Evolutionary conservation across 306 rosid species (phyloP).

Genomic region (Morella rubra): DNA sequence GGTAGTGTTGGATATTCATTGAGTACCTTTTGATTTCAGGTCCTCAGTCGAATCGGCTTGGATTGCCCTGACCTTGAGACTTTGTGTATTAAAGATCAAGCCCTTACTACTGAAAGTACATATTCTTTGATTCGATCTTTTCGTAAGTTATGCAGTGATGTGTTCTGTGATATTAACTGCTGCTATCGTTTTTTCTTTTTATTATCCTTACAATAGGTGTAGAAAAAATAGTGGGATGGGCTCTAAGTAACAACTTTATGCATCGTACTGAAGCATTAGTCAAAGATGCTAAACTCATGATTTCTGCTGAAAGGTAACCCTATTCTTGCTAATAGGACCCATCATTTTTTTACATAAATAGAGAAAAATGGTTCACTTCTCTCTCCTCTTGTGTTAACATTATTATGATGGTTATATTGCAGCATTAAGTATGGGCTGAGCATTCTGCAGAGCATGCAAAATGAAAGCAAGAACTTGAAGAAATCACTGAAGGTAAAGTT

Average conservation of each 20-base stretch:
- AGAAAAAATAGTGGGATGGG: slow-evolving; percentile 88
- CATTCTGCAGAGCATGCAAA: slow-evolving; percentile 72
- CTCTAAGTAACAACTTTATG: slow-evolving; percentile 74
- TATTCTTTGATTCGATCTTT: slow-evolving; percentile 7
- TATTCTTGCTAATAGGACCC: slow-evolving; percentile 15
- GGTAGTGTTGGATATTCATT: slow-evolving; percentile 16
- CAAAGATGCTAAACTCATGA: slow-evolving; percentile 55
- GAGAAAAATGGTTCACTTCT: slow-evolving; percentile 5
- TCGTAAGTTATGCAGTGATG: neutral
- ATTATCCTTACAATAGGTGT: slow-evolving; percentile 46
- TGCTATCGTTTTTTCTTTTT: neutral
- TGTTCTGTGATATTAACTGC: slow-evolving; percentile 23
- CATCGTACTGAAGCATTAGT: slow-evolving; percentile 48
- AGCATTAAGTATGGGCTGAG: slow-evolving; percentile 72
- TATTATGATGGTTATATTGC: slow-evolving; percentile 35
- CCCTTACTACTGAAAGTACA: slow-evolving; percentile 74
- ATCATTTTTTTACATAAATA: neutral
- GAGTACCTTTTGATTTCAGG: slow-evolving; percentile 56
- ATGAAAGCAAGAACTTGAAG: slow-evolving; percentile 68
- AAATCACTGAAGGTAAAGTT: slow-evolving; percentile 74
- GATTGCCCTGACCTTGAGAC: slow-evolving; percentile 82
- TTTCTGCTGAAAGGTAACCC: slow-evolving; percentile 75
- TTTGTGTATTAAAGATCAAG: slow-evolving; percentile 73
- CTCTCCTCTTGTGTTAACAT: slow-evolving; percentile 20
- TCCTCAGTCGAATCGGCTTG: slow-evolving; percentile 61